Conservation (phyloP, 2,329 filamentous ascomycete genomes). For the Epichloe baconii region DNA sequence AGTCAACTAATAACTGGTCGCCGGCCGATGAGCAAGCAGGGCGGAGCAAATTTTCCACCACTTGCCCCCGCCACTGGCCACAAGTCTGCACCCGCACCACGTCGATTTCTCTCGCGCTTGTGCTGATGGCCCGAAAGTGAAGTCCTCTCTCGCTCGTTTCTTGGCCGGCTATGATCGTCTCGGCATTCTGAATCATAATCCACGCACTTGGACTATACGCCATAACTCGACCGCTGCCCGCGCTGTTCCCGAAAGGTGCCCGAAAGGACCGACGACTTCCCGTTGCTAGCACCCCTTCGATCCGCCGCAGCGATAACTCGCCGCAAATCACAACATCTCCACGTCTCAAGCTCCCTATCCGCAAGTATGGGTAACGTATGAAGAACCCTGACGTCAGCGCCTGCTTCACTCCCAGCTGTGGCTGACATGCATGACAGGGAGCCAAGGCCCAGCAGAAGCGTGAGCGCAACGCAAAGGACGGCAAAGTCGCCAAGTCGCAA, state of each 20-base stretch:
- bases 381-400: not conserved
- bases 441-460: slow-evolving; percentile 59
- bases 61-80: not conserved
- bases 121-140: too few species aligned
- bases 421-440: slow-evolving; percentile 29
- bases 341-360: not conserved
- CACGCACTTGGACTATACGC: not conserved
- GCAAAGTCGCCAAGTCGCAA: slow-evolving; percentile 48
- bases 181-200: not conserved
- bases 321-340: not conserved
- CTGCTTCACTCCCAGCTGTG: not conserved
- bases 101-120: not conserved
- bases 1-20: not conserved
- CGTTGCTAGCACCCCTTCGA: too few species aligned
- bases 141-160: too few species aligned
- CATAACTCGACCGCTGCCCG: not conserved
- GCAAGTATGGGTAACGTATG: slow-evolving; percentile 4
- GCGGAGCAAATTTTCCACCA: slow-evolving; percentile 8
- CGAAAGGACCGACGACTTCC: not conserved
- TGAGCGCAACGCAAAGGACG: slow-evolving; percentile 55
- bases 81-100: not conserved
- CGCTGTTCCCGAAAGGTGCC: not conserved
- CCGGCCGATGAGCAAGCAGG: not conserved
- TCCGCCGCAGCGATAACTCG: too few species aligned
- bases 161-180: not conserved